phyloP scores from a whole-genome alignment of 2,329 filamentous ascomycete species.

The Alternaria metachromatica region DNA sequence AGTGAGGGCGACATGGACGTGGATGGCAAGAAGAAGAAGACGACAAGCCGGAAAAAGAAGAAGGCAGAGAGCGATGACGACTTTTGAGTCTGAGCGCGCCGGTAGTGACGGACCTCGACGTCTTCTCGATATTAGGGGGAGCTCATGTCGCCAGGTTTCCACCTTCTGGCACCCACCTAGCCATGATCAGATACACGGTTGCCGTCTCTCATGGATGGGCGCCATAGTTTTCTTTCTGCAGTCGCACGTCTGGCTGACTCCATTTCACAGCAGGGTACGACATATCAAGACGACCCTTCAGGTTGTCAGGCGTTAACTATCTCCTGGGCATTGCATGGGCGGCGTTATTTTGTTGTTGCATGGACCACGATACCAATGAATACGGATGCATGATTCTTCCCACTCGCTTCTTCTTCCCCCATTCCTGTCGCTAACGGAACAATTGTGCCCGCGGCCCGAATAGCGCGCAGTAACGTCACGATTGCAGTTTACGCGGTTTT shows the following conservation, averaged over 20 bases:
- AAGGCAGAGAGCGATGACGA: conserved; percentile 49
- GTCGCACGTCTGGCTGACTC: background rate
- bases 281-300: background rate
- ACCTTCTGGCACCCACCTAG: background rate
- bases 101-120: background rate
- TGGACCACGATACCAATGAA: conserved; percentile 32
- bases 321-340: conserved; percentile 10
- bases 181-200: background rate
- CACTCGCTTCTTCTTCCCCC: background rate
- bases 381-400: conserved; percentile 11
- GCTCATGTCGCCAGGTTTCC: background rate
- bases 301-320: background rate
- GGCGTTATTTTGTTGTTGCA: conserved; percentile 11
- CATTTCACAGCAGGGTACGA: background rate
- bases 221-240: background rate
- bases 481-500: conserved; percentile 15
- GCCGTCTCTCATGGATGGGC: background rate
- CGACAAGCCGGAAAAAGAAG: conserved; percentile 44
- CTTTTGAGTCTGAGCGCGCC: conserved; percentile 27
- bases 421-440: conserved; percentile 1
- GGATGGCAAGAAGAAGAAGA: conserved; percentile 56
- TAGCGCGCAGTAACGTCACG: background rate
- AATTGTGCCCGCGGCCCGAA: conserved; percentile 8
- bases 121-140: background rate
- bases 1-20: conserved; percentile 54